Evolutionary conservation across 495 filamentous ascomycete species (phyloP).

Genomic region (Viridothelium virens): DNA sequence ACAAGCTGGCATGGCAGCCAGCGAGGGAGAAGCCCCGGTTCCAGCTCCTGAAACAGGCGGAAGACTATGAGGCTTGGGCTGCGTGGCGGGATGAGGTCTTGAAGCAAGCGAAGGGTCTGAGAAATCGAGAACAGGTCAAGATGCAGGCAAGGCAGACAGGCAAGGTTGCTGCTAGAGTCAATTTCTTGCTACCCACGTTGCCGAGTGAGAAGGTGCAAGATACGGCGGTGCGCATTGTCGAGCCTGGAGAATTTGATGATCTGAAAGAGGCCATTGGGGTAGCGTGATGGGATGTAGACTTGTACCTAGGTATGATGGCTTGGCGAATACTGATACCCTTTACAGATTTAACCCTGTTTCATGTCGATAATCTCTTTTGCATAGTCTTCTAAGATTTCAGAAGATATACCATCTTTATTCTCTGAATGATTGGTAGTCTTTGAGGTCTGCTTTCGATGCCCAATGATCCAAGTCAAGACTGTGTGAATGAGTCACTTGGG

Average conservation of each 20-base stretch:
- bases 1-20: constrained; percentile 55
- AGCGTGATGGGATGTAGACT: neutral
- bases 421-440: too few species aligned
- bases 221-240: neutral
- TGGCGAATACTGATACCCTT: neutral
- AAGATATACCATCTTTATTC: too few species aligned
- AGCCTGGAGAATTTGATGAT: neutral
- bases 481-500: too few species aligned
- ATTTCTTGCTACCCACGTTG: neutral
- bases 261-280: neutral
- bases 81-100: constrained; percentile 52
- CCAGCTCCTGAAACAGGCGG: constrained; percentile 51
- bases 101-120: neutral
- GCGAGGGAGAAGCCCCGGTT: constrained; percentile 45
- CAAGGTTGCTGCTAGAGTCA: neutral
- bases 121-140: neutral
- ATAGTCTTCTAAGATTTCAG: neutral
- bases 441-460: too few species aligned
- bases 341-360: neutral
- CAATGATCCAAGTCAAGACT: too few species aligned
- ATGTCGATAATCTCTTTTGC: neutral
- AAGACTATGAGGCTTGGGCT: constrained; percentile 54
- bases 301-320: neutral
- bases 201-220: neutral
- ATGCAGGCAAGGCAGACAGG: constrained; percentile 13